phyloP scores from a whole-genome alignment of 2,329 filamentous ascomycete species.

The Colletotrichum viniferum region DNA sequence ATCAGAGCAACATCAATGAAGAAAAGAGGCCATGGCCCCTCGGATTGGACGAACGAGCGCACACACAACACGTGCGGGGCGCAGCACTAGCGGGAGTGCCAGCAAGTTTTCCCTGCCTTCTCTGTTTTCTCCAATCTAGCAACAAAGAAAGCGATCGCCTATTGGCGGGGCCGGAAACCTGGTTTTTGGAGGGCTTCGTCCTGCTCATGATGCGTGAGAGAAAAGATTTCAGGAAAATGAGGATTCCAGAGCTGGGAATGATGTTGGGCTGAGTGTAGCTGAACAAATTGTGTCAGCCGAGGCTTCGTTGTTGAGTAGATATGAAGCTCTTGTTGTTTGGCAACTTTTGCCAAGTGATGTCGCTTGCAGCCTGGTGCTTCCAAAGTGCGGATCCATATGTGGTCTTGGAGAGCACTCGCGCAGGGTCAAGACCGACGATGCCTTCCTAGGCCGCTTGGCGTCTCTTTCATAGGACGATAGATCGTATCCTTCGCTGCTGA shows the following conservation, averaged over 20 bases:
- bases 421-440: neutral
- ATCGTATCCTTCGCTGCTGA: neutral
- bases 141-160: too few species aligned
- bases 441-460: neutral
- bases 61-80: neutral
- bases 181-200: neutral
- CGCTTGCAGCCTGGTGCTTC: neutral
- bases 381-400: neutral
- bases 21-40: neutral
- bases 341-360: neutral
- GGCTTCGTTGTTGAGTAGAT: fast-evolving
- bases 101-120: neutral
- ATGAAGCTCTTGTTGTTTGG: fast-evolving
- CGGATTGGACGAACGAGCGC: neutral
- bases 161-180: neutral
- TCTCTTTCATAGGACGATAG: neutral
- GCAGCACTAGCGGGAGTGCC: neutral
- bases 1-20: neutral
- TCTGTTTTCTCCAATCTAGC: neutral
- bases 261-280: neutral
- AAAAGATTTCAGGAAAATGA: neutral
- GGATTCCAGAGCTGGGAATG: neutral
- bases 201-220: neutral
- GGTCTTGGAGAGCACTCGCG: neutral
- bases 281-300: neutral